Base-by-base conservation (phyloP, 1,139 yeast genomes). In the Candida sp. region DNA sequence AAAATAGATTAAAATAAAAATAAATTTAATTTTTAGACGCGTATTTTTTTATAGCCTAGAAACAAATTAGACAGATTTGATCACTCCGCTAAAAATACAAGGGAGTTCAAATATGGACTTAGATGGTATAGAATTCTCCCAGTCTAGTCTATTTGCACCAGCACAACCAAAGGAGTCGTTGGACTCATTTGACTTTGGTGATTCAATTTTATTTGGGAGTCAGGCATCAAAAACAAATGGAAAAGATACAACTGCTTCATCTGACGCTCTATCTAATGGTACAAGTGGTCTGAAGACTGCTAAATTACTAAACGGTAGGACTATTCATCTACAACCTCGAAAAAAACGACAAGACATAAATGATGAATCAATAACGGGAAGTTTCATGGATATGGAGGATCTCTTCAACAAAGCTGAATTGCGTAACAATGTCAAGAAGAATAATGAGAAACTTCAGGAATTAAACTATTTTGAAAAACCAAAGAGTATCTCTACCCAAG, bases 311-410 rank as follows among this genome's bases (percentile, higher is more conserved):
- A 54, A 56, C 43, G 73, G 72, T 3, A 43, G 50, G 2, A 54
- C 51, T 3, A 46, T 63, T 5, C 46, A 40, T 3, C 45, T 68
- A 8, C 54, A 53, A 43, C 60, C 57, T 6, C 57, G 52, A 41
- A 15, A 30, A 5, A 40, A 39, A 35, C 43, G 36, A 21, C 36
- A 36, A 3, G 11, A 35, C 2, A 22, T 36, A 11, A 38, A 48
- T 22, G 43, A 44, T 11, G 49, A 47, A 8, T 40, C 42, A 5
- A 42, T 43, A 2, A 5, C 36, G 4, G 52, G 55, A 41, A 40
- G 53, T 5, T 52, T 60, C 29, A 55, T 68, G 39, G 63, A 68
- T 44, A 67, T 67, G 63, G 69, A 68, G 36, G 45, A 46, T 2
- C 50, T 70, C 21, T 64, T 66, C 47, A 56, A 56, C 35, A 61